Evolutionary conservation across 2,329 filamentous ascomycete genomes (phyloP), one percentile per base, ranked within the genome.

Genomic region (Epichloe sylvatica): DNA sequence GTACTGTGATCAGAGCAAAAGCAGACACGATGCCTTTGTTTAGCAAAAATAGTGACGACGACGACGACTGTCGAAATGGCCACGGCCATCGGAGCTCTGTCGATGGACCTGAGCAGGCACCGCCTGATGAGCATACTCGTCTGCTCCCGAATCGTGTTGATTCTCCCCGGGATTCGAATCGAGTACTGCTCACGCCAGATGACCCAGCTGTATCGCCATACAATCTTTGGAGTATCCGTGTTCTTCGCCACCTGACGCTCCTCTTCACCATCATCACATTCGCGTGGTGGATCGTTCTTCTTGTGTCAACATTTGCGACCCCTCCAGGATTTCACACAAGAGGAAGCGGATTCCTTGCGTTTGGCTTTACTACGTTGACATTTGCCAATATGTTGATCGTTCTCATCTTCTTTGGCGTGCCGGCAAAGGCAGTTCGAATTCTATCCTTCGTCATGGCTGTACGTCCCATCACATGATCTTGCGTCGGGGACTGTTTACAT

Each of bases 311-410:
- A 56, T 98, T 98, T 68, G 82, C 94, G 57, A 95, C 86, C 48
- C 89, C 89, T 13, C 91, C 91, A 1, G 83, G 84, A 44, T 81
- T 97, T 63, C 81, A 92, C 63, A 85, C 82, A 9, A 81, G 88
- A 47, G 92, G 92, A 5, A 92, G 89, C n/a, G 87, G 86, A 38
- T 98, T 95, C 76, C 88, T 88, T 64, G 79, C 87, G 51, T 94
- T 95, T 62, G 78, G 83, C 54, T 97, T 86, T 66, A 81, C 87
- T 5, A 88, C 82, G 46, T 66, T 97, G 53, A 83, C 90, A 1
- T 69, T 88, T 30, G 80, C 83, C 11, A 86, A 89, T 47, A 73
- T 96, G 39, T 65, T 88, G 5, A 80, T 89, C 46, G 79, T 81
- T 2, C 75, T 96, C 23, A 66, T 96, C 7, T 98, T 97, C 74